A percentile compares a stretch with the other conserved stretches of the same genome.
Conservation (phyloP, 257 asterid species). For the Solanum gracilifrons region DNA sequence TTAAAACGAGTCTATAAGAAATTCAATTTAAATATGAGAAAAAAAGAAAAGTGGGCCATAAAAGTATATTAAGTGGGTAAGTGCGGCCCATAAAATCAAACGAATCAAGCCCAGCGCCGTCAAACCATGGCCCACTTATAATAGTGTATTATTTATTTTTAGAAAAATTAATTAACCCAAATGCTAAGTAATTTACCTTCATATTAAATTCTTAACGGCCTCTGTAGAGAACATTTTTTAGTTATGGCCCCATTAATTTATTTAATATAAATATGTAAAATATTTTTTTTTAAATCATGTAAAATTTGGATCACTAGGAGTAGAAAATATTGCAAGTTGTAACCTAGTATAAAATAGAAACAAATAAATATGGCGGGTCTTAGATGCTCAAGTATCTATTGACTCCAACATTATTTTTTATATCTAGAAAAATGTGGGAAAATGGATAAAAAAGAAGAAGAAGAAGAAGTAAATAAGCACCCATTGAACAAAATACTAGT, state of each 20-base stretch:
- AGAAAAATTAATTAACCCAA: neutral
- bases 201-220: neutral
- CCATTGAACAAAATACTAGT: too few species aligned
- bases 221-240: neutral
- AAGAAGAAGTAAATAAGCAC: too few species aligned
- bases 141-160: neutral
- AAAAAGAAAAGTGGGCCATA: constrained; percentile 24
- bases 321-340: neutral
- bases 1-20: neutral
- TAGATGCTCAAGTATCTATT: too few species aligned
- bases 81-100: neutral
- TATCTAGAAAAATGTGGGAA: too few species aligned
- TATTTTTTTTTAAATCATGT: neutral
- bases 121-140: constrained; percentile 5
- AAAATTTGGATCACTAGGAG: neutral
- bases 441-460: too few species aligned
- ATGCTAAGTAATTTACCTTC: neutral
- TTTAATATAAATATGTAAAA: neutral
- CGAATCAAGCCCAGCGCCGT: constrained; percentile 11
- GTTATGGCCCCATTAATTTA: too few species aligned
- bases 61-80: neutral
- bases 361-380: neutral
- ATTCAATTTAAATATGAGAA: neutral
- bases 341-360: neutral
- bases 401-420: too few species aligned